Percentiles rank a stretch among this genome's conserved stretches.
Evolutionary conservation across 2,329 filamentous ascomycete genomes (phyloP).

Genomic region (Pseudohalonectria lignicola): DNA sequence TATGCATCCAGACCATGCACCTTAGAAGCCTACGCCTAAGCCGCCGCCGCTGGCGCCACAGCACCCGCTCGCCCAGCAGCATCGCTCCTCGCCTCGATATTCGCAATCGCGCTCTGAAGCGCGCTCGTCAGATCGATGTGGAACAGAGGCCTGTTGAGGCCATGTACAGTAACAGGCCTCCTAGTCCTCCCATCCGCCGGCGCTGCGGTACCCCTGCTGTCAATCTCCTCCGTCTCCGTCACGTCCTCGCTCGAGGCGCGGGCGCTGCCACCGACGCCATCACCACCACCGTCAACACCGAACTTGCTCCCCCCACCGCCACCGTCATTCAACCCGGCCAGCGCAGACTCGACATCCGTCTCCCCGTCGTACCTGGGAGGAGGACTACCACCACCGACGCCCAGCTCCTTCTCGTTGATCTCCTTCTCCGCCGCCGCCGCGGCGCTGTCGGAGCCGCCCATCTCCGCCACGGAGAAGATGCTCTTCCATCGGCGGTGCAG

Average conservation of each 20-base stretch:
- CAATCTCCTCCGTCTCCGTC: not conserved
- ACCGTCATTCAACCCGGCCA: too few species aligned
- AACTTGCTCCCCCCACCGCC: too few species aligned
- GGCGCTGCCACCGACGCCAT: too few species aligned
- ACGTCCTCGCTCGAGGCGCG: too few species aligned
- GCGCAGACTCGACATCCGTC: slow-evolving; percentile 2
- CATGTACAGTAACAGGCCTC: slow-evolving; percentile 57
- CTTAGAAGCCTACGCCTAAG: too few species aligned
- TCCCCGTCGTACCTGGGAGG: slow-evolving; percentile 4
- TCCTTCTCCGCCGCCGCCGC: slow-evolving; percentile 56
- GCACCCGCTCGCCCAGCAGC: too few species aligned
- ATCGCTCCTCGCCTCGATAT: slow-evolving; percentile 49
- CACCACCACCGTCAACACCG: too few species aligned
- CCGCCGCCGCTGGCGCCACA: too few species aligned
- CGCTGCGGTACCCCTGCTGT: not conserved
- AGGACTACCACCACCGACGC: slow-evolving; percentile 3
- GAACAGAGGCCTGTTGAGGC: slow-evolving; percentile 85
- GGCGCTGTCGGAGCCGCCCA: slow-evolving; percentile 59
- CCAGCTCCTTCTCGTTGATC: slow-evolving; percentile 40
- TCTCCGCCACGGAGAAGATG: slow-evolving; percentile 89
- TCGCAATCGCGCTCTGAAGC: slow-evolving; percentile 75
- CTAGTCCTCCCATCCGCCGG: slow-evolving; percentile 1
- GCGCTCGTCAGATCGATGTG: slow-evolving; percentile 88
- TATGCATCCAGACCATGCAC: too few species aligned
- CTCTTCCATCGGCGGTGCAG: slow-evolving; percentile 70